Base-by-base conservation (phyloP, 73 alveolate species). In the Strombidium stylifer region DNA sequence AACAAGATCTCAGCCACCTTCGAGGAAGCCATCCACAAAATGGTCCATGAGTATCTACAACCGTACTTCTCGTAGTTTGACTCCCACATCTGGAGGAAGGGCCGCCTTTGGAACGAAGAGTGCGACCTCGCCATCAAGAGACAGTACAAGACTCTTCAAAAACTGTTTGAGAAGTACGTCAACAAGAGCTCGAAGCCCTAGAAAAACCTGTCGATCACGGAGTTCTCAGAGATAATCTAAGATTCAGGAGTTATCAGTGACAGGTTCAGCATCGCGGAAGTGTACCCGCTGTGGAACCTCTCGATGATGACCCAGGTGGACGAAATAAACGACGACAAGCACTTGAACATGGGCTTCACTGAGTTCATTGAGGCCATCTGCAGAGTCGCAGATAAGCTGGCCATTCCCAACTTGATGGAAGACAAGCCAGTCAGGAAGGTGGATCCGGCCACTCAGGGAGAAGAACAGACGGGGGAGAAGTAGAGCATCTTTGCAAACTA, bases 251-350 rank as follows among this genome's bases (percentile, higher is more conserved):
- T 77, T 1, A 32, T 56, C 7, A 77, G 56, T 67, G 89, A 69
- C 21, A 73, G 58, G 47, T 67, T 77, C 39, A 75, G 79, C 1
- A 53, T 73, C 1, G 57, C 73, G 46, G 89, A 77, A 19, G 55
- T 67, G 0, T 82, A 79, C 15, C 34, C 47, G 1, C 30, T 55
- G 3, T 77, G 30, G 35, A 77, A 77, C 44, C 21, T 67, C 15
- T 47, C 83, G 0, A 77, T 77, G 89, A 67, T 67, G 82, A 77
- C 89, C 2, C 51, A 66, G 52, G 30, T 55, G n/a, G 70, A 77
- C 30, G 89, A 77, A 30, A 50, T 77, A 15, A 58, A 77, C 8
- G 21, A 45, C 3, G 82, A 67, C 20, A 64, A 79, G 35, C 89
- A 77, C 46, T 27, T 39, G 24, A 19, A 66, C 45, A 77, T 77